Base-by-base conservation (phyloP, 495 filamentous ascomycete species). In the Apodospora peruviana region DNA sequence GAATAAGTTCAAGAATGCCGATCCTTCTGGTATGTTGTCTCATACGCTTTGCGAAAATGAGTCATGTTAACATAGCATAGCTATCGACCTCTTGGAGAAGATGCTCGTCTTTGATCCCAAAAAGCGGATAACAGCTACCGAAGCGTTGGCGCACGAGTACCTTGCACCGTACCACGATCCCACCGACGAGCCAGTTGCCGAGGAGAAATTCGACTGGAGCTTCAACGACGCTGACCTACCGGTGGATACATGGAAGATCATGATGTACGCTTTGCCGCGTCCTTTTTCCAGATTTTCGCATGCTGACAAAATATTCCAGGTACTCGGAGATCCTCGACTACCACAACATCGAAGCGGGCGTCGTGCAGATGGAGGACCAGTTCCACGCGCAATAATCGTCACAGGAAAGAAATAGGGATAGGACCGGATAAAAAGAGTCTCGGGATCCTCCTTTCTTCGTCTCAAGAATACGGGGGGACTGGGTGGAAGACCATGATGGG, bases 181-280 rank as follows among this genome's bases (percentile, higher is more conserved):
- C 12, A 90, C 85, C 16, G 93, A 98, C 62, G 93, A 98, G 72
- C 93, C 93, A 7, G 86, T 88, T 11, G 88, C 93, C 20, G 88
- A 95, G 50, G 91, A 96, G 76, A 97, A 94, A 72, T 98, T 98
- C 60, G 93, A 98, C 65, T 98, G 93, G 93, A 95, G 90, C n/a
- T 98, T 98, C 72, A 98, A 96, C 65, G 91, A 98, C 64, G 94
- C 93, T 27, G 93, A 98, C 71, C 71, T 98, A 48, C 93, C 93
- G 0, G 90, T 97, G 35, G 93, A 98, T 59, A 96, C 94, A n/a
- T 98, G 93, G 93, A 97, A 97, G 71, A 96, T 98, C 64, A 98
- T 97, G 93, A 98, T 98, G 93, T 97, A 77, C 57, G 84, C 63
- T 24, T 22, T 8, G 9, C 2, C 10, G 5, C 4, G 12, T 2